These are phyloP conservation scores for Apiospora aurea DNA, from an alignment of 2,329 filamentous ascomycete species.

Conservation along the genomic window DNA sequence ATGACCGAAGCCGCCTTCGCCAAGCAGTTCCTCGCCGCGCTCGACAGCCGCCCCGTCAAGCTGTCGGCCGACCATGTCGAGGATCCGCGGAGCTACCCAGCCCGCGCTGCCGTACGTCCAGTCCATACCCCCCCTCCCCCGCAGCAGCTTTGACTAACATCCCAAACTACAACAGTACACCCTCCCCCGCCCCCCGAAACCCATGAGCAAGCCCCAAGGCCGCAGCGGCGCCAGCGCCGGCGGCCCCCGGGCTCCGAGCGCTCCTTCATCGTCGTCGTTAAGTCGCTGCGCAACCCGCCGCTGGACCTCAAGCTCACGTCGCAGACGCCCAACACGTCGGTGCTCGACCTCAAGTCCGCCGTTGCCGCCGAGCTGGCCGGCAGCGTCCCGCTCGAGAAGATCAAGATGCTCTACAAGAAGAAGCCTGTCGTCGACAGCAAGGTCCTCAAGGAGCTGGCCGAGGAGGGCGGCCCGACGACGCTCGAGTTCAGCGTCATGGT, in stretches of 20 bases:
- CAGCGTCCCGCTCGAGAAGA: slow-evolving; percentile 73
- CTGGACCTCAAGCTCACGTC: slow-evolving; percentile 71
- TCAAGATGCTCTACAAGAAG: slow-evolving; percentile 86
- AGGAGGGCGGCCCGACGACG: slow-evolving; percentile 54
- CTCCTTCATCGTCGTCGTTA: slow-evolving; percentile 67
- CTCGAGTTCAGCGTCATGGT: slow-evolving; percentile 90
- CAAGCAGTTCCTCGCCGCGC: slow-evolving; percentile 78
- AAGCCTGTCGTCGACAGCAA: slow-evolving; percentile 84
- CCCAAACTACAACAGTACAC: slow-evolving; percentile 62
- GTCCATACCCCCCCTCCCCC: neutral
- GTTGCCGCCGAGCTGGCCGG: slow-evolving; percentile 65
- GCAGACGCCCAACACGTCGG: slow-evolving; percentile 71
- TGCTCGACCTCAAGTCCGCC: slow-evolving; percentile 78
- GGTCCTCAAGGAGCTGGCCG: slow-evolving; percentile 75
- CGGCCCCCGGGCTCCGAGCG: slow-evolving; percentile 57
- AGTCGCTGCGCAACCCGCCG: slow-evolving; percentile 78
- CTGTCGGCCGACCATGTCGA: slow-evolving; percentile 90
- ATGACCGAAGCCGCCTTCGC: slow-evolving; percentile 90
- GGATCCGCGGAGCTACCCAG: slow-evolving; percentile 79
- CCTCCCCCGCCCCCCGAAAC: slow-evolving; percentile 70
- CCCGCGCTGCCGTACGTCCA: slow-evolving; percentile 74
- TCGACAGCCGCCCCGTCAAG: slow-evolving; percentile 82
- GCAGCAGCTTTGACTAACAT: slow-evolving; percentile 4
- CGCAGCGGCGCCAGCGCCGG: slow-evolving; percentile 38
- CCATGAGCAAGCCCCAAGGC: slow-evolving; percentile 58